Evolutionary conservation across 2,329 filamentous ascomycete genomes (phyloP), one percentile per base, ranked within the genome.

Genomic region (Fusarium succisae): DNA sequence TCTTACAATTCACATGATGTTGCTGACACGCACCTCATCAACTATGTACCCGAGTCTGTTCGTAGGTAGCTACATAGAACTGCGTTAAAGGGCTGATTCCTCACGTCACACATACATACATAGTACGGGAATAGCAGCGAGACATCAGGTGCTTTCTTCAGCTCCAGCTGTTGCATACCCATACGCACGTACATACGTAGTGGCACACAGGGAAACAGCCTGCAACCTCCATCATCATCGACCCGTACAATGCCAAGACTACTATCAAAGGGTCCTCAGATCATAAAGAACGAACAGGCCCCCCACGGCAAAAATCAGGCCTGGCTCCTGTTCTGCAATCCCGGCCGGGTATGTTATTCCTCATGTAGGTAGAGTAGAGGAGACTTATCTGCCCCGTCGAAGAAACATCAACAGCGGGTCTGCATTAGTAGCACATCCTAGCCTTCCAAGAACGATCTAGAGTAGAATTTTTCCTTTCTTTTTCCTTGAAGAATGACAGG

Each of bases 1-100:
- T 59, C 62, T 64, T 28, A n/a, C n/a, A 53, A 71, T 75, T 75
- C 73, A 75, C 73, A 75, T 73, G 69, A 75, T 75, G 56, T 59
- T 53, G 62, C 66, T 64, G 66, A 63, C 62, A 75, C 66, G 72
- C 72, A 57, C 58, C 69, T 71, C 61, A 75, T 75, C 69, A 39
- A 37, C 26, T 57, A 39, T 37, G 38, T 55, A 24, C 59, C 20
- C 50, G 43, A 41, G 28, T 63, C 47, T 48, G 44, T 59, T 56
- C 38, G 61, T 51, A 44, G 26, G 22, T 61, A 55, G 35, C 37
- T 61, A 55, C 35, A 30, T 63, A 10, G 18, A 26, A 30, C 22
- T 11, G 28, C 3, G 28, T 30, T 30, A 4, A 48, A 58, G 64
- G 30, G 26, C 37, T 48, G 50, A 51, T 50, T 69, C 39, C 56